Base-by-base conservation (phyloP, 768 basidiomycete species). In the Exidia glandulosa region DNA sequence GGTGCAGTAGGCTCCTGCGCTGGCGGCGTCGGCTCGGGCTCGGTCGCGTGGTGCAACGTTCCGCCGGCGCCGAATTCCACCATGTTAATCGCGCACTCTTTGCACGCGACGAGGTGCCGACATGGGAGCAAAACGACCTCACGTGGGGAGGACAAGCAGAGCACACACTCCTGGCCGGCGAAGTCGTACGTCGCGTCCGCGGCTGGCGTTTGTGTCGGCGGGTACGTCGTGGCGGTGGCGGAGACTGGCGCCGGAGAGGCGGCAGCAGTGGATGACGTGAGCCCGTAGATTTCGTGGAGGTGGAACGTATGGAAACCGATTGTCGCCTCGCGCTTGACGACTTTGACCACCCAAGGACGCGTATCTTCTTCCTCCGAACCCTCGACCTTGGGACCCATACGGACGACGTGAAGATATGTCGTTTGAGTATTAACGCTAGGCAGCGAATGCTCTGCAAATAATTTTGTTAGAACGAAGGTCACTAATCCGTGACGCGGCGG, bases 21-120 rank as follows among this genome's bases (percentile, higher is more conserved):
- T 62, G 10, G 52, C 65, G 0, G 63, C 65, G 9, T 64, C 64
- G 19, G 65, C 70, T n/a, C n/a, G 13, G 66, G 65, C 19, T 78
- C 78, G 12, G 62, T 64, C 6, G 73, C 66, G 57, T 89, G 85
- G n/a, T 79, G 80, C 56, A 95, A 88, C 55, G 79, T 85, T 2
- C 94, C 94, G 2, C 94, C 94, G 0, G 94, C 94, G 31, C 94
- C 94, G 69, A 93, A 97, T 71, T 97, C 94, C 56, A 97, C 87
- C 94, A 97, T 97, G 69, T 95, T 95, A 57, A 96, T 73, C 1
- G 94, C 94, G 68, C 94, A 97, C 52, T 95, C 94, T 67, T 89
- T 86, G 76, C 94, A 97, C 3, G 94, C 94, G 60, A 97, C 94
- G 32, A 97, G 80, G 73, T 97, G 94, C 54, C 94, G 77, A 70